A percentile compares a stretch with the other conserved stretches of the same genome.
These are phyloP conservation scores for Arachis stenosperma DNA, from an alignment of 306 rosid species.

Conservation along the genomic window DNA sequence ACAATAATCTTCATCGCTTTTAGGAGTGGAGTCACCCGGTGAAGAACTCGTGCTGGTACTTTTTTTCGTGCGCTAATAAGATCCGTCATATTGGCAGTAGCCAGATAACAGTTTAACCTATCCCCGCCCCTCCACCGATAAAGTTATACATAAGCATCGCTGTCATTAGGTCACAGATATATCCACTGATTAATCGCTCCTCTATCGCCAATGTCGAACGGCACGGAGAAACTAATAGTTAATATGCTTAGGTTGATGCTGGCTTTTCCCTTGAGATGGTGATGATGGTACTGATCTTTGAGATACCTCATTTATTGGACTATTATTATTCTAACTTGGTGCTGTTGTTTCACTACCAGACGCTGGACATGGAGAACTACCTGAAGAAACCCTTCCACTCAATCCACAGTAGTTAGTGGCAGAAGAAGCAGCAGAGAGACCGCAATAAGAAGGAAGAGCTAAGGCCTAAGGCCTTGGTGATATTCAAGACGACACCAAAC, in stretches of 20 bases:
- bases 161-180: no score
- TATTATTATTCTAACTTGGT: background rate
- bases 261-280: constrained; percentile 22
- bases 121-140: no score
- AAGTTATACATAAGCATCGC: no score
- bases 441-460: constrained; percentile 78
- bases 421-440: constrained; percentile 71
- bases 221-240: no score
- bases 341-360: constrained; percentile 9
- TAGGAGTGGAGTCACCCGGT: no score
- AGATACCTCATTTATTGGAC: constrained; percentile 20
- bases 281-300: constrained; percentile 14
- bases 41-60: no score
- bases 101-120: no score
- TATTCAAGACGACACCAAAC: constrained; percentile 74
- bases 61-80: no score
- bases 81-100: no score
- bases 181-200: no score
- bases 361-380: constrained; percentile 33
- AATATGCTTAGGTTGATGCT: constrained; percentile 19
- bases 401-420: constrained; percentile 67
- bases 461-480: constrained; percentile 55
- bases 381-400: constrained; percentile 51
- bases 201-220: no score
- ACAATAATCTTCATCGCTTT: no score